A percentile compares a stretch with the other conserved stretches of the same genome.
Evolutionary conservation across 2,329 filamentous ascomycete species (phyloP).

Genomic region (Aspergillus sp.): DNA sequence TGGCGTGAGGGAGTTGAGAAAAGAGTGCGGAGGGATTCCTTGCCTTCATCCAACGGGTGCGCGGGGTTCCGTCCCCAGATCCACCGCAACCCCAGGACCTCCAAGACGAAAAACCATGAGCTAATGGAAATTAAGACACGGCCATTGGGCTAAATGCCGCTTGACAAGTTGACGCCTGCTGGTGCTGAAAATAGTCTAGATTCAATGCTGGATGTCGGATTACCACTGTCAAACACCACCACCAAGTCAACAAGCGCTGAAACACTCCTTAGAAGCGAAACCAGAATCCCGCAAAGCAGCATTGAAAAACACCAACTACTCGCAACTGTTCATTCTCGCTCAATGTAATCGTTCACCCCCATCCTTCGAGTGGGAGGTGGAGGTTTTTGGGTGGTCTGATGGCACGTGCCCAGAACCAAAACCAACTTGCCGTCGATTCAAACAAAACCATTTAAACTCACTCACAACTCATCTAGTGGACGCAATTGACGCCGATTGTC

Average conservation of each 20-base stretch:
- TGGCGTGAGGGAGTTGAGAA: constrained; percentile 15
- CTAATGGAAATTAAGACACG: neutral
- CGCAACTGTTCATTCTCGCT: too few relatives aligned
- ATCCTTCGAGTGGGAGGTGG: neutral
- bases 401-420: neutral
- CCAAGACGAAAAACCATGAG: neutral
- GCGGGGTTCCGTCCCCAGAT: constrained; percentile 36
- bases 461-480: neutral
- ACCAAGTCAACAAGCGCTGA: neutral
- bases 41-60: constrained; percentile 13
- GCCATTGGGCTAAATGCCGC: neutral
- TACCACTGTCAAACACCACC: neutral
- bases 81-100: constrained; percentile 3
- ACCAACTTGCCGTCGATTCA: neutral
- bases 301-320: neutral
- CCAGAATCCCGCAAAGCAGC: neutral
- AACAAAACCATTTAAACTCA: neutral
- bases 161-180: neutral
- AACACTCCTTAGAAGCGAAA: neutral
- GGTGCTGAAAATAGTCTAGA: neutral
- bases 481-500: constrained; percentile 7
- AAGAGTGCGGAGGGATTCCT: constrained; percentile 40
- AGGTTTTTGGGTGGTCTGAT: neutral
- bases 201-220: neutral
- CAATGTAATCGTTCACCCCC: too few relatives aligned